Conservation (phyloP, 148 eudicot genomes). For the Polygonum maritimum region DNA sequence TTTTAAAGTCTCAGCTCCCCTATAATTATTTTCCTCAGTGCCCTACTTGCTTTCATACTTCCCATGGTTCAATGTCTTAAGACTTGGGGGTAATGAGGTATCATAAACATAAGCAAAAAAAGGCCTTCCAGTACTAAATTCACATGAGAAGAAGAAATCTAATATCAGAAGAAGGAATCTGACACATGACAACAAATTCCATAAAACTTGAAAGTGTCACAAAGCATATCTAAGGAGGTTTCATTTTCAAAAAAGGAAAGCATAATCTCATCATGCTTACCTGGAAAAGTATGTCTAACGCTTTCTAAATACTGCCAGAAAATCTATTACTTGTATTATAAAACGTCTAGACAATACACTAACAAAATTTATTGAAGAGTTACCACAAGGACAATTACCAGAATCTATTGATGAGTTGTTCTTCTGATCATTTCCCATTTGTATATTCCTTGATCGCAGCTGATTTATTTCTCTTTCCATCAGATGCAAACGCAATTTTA, state of each 20-base stretch:
- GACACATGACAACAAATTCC: conserved; percentile 10
- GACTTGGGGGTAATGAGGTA: background rate
- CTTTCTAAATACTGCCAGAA: background rate
- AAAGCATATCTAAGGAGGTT: background rate
- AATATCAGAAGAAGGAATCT: background rate
- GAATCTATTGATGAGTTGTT: conserved; percentile 11
- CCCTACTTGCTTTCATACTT: background rate
- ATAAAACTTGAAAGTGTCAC: conserved; percentile 6
- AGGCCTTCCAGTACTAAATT: background rate
- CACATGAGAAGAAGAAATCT: background rate
- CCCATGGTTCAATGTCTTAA: background rate
- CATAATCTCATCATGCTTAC: too few relatives aligned
- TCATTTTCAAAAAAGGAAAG: background rate
- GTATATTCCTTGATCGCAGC: conserved; percentile 27
- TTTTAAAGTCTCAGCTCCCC: too few relatives aligned
- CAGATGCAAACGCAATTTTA: conserved; percentile 25
- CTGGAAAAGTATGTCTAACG: background rate
- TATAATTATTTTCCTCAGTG: too few relatives aligned
- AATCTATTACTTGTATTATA: background rate
- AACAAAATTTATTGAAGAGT: background rate
- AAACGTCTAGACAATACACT: background rate
- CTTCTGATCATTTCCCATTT: conserved; percentile 19
- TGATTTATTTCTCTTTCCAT: conserved; percentile 30
- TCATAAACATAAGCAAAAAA: background rate
- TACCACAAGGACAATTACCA: conserved; percentile 18